Conservation (phyloP, 345 rosid species). For the Populus deltoides region DNA sequence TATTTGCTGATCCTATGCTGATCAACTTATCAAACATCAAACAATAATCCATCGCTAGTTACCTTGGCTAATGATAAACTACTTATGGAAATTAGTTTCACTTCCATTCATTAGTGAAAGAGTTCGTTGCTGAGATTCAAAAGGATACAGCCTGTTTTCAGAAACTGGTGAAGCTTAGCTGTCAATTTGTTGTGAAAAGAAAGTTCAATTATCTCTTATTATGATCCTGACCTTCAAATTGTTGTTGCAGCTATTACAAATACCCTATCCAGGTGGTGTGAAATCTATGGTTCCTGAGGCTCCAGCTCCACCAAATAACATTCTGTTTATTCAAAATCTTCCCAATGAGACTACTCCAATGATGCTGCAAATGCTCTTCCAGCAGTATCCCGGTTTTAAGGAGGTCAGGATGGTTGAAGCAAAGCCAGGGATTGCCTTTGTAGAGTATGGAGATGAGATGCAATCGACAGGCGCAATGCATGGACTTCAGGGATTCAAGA, state of each 20-base stretch:
- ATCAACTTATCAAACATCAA: neutral
- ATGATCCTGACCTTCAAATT: conserved; percentile 4
- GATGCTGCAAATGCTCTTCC: conserved; percentile 78
- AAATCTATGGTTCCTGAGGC: conserved; percentile 71
- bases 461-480: conserved; percentile 89
- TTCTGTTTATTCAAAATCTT: conserved; percentile 88
- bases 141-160: neutral
- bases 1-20: neutral
- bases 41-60: neutral
- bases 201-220: neutral
- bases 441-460: conserved; percentile 83
- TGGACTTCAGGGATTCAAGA: conserved; percentile 74
- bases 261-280: conserved; percentile 72
- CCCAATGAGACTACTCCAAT: conserved; percentile 78
- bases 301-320: conserved; percentile 91
- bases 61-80: neutral
- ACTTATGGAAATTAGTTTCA: neutral
- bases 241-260: conserved; percentile 70
- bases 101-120: neutral
- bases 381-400: conserved; percentile 73
- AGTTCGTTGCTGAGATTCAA: neutral
- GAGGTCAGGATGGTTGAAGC: conserved; percentile 96
- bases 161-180: neutral
- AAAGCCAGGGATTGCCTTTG: conserved; percentile 97
- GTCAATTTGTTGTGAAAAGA: neutral